Base-by-base conservation (phyloP, 768 basidiomycete species). In the Lentinula detonsa region DNA sequence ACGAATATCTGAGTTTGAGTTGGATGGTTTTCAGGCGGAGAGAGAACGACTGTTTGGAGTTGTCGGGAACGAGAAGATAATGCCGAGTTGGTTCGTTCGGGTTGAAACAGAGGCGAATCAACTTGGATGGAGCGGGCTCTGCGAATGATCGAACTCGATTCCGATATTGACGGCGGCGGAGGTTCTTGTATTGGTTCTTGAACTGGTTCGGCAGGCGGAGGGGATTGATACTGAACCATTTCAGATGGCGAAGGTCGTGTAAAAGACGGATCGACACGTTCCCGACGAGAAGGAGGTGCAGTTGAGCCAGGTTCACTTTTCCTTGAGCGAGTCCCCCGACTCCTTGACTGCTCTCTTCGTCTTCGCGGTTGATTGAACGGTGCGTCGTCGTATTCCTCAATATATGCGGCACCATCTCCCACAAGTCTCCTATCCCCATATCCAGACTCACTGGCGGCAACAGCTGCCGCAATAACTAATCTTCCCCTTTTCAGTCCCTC, bases 401-500 rank as follows among this genome's bases (percentile, higher is more conserved):
- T 59, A 43, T 57, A 63, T 28, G 62, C 62, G 9, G 39, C 52
- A 16, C 62, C 62, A 43, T 52, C 49, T 7, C 58, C 62, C n/a
- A 60, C 49, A n/a, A 49, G 43, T 46, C 60, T 34, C 37, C 43
- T 35, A 16, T 35, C 33, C 8, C 18, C 39, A 40, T 28, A 50
- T 11, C 18, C 8, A 13, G 42, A 13, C 2, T 42, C 35, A 35
- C 21, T 43, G 31, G 34, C 43, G 33, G 60, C 64, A 9, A 61
- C 34, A 6, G 68, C 66, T 1, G 63, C 61, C 31, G 65, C 60
- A 50, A 55, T 40, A 9, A 66, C 63, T 37, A 66, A 60, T 45
- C 72, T 65, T 4, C 86, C 86, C 54, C 85, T 84, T 40, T 74
- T 72, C 15, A 82, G 70, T 0, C 86, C 87, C 62, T 77, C 74